Percentiles rank a stretch among this genome's conserved stretches.
phyloP scores from a whole-genome alignment of 441 rosid species.

The Populus hybrid region DNA sequence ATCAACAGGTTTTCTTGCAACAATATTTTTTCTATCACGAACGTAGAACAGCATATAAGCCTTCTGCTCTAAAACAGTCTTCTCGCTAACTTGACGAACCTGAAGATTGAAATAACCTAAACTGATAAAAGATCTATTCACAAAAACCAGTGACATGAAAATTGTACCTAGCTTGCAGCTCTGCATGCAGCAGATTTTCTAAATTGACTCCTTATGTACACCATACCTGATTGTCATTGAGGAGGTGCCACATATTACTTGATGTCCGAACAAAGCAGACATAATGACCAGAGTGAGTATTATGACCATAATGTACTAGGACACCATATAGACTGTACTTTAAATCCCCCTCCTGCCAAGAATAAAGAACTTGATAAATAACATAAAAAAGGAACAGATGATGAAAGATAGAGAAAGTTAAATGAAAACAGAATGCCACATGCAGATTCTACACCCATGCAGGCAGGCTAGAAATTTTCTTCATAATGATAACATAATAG shows the following conservation, averaged over 20 bases:
- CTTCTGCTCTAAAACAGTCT: conserved; percentile 74
- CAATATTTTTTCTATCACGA: conserved; percentile 61
- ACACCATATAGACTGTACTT: conserved; percentile 94
- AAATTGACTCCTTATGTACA: not conserved
- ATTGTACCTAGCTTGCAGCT: not conserved
- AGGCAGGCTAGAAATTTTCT: not conserved
- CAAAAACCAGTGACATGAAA: conserved; percentile 8
- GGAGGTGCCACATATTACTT: conserved; percentile 88
- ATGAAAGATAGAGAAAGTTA: not conserved
- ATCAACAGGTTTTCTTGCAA: conserved; percentile 42
- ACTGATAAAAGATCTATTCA: conserved; percentile 7
- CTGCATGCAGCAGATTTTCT: not conserved
- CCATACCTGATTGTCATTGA: conserved; percentile 81
- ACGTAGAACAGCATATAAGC: conserved; percentile 99
- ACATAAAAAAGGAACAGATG: not conserved
- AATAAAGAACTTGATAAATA: conserved; percentile 4
- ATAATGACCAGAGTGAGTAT: conserved; percentile 92
- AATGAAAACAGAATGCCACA: not conserved
- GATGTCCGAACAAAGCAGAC: conserved; percentile 91
- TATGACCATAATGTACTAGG: conserved; percentile 84
- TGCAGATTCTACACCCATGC: not conserved
- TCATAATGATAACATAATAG: no score
- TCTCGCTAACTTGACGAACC: conserved; percentile 85
- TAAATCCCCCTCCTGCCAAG: conserved; percentile 76
- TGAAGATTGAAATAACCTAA: conserved; percentile 33